phyloP scores from a whole-genome alignment of 2,329 filamentous ascomycete genomes.

The Stagonosporopsis cucurbitacearum region DNA sequence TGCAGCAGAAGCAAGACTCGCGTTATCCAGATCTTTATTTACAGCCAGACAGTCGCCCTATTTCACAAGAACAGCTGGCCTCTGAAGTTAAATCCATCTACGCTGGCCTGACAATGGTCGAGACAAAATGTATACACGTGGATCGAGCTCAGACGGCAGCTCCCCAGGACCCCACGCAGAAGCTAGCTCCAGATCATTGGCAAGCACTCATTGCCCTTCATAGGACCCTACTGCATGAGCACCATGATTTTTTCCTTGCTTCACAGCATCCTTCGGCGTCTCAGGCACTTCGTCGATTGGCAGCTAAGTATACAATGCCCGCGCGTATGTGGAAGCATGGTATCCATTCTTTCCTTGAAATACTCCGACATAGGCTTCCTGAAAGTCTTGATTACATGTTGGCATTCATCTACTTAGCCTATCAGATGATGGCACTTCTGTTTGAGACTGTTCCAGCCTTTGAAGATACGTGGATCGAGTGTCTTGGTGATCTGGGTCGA shows the following conservation, averaged over 20 bases:
- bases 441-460: conserved; percentile 86
- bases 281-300: conserved; percentile 69
- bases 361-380: conserved; percentile 71
- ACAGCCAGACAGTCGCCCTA: conserved; percentile 70
- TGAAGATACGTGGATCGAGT: conserved; percentile 91
- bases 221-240: conserved; percentile 77
- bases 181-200: conserved; percentile 73
- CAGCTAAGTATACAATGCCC: conserved; percentile 87
- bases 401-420: conserved; percentile 85
- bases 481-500: conserved; percentile 81
- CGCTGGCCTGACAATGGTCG: conserved; percentile 82
- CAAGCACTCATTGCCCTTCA: conserved; percentile 84
- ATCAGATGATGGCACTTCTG: conserved; percentile 86
- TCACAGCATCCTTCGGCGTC: conserved; percentile 81
- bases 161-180: conserved; percentile 58
- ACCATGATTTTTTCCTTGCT: conserved; percentile 72
- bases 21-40: conserved; percentile 53
- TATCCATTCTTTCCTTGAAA: conserved; percentile 83
- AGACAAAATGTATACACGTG: conserved; percentile 85
- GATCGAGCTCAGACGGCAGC: conserved; percentile 67
- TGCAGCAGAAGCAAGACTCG: conserved; percentile 38
- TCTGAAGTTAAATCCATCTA: conserved; percentile 86
- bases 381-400: conserved; percentile 86
- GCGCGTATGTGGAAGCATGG: conserved; percentile 93
- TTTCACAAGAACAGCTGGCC: conserved; percentile 78